Evolutionary conservation across 108 stramenopile genomes (phyloP), one percentile per base, ranked within the genome.

Genomic region (Skeletonema costatum): DNA sequence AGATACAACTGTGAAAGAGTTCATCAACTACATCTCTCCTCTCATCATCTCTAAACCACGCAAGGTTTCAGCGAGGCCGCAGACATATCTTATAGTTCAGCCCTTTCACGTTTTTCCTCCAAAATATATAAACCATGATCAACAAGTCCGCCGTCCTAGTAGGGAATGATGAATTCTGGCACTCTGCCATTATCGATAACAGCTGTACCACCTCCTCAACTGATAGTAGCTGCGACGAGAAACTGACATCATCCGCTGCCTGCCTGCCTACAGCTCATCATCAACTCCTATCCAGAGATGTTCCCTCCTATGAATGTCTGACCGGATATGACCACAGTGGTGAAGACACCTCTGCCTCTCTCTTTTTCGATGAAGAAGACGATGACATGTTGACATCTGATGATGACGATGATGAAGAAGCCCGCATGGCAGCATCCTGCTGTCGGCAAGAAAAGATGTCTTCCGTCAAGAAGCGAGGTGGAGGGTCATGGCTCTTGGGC

Each of bases 401-500:
- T 25, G 53, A 46, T 3, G 44, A 56, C 19, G 25, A 56, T 5
- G 53, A 56, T 9, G 53, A 56, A 25, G 53, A 56, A 29, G 5
- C 19, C 53, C 19, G 9, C 25, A 7, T 29, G 25, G 2, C 44
- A n/a, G 2, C 44, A n/a, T 56, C 53, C 0, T 56, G 53, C 53
- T 41, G 66, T 38, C 66, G 66, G 35, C 42, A 71, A 60, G 53
- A 56, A 56, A 71, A 66, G 70, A 42, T 71, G 29, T 78, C 78
- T 7, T 64, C 66, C 1, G 71, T 67, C 9, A 62, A 71, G 33
- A 32, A 73, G 35, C 31, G 39, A 21, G 71, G 69, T 41, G 71
- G 69, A 10, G 78, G 71, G 41, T 53, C 48, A 38, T 79, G 78
- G 78, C 78, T 79, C 11, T 11, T 72, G 2, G 71, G 78, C 60